Evolutionary conservation across 495 filamentous ascomycete genomes (phyloP).

Genomic region (Penicillium soppii): DNA sequence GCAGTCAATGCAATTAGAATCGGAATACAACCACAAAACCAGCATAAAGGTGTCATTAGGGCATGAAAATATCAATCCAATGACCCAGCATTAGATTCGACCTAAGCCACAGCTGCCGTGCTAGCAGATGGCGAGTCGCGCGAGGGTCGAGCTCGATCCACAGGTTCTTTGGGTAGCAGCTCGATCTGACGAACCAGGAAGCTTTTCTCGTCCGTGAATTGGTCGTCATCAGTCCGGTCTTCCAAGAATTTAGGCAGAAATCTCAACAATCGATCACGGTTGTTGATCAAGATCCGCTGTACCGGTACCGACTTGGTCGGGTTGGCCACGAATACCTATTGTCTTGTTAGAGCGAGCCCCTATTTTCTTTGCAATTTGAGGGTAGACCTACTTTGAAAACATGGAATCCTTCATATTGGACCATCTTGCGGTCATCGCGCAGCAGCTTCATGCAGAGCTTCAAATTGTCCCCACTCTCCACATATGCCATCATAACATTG

Average conservation of each 20-base stretch:
- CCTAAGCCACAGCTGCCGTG: constrained; percentile 34
- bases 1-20: constrained; percentile 17
- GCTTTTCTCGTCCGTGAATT: constrained; percentile 96
- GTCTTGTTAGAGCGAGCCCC: constrained; percentile 19
- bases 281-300: constrained; percentile 92
- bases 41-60: constrained; percentile 7
- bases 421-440: constrained; percentile 94
- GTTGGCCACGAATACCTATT: constrained; percentile 93
- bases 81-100: constrained; percentile 11
- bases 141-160: constrained; percentile 43
- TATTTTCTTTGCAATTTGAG: neutral
- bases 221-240: constrained; percentile 94
- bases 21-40: constrained; percentile 2
- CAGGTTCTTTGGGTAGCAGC: constrained; percentile 67
- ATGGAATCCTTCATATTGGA: constrained; percentile 98
- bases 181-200: constrained; percentile 94
- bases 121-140: constrained; percentile 37
- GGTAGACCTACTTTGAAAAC: constrained; percentile 78
- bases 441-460: constrained; percentile 98
- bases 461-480: constrained; percentile 89
- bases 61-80: constrained; percentile 13
- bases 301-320: constrained; percentile 92
- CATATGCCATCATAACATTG: constrained; percentile 95
- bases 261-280: constrained; percentile 81
- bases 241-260: constrained; percentile 92